These are phyloP conservation scores for Claviceps monticola DNA, from an alignment of 2,329 filamentous ascomycete species.

Conservation along the genomic window DNA sequence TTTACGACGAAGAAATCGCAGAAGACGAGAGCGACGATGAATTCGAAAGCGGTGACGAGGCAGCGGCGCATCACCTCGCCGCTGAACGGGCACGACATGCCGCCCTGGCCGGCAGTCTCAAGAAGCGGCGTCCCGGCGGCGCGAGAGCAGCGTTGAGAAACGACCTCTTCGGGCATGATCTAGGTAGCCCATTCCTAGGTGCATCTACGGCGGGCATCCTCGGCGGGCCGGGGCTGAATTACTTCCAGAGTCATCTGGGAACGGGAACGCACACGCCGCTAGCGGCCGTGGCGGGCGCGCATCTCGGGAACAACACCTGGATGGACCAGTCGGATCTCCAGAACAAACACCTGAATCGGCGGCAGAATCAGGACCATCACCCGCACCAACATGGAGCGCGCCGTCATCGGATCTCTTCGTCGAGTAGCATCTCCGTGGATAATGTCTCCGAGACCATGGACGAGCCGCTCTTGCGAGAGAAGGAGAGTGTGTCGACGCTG, in stretches of 20 bases:
- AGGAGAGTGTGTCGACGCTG: constrained; percentile 48
- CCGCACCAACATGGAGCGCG: not conserved
- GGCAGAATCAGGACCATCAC: not conserved
- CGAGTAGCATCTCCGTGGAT: constrained; percentile 32
- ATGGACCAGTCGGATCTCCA: constrained; percentile 13
- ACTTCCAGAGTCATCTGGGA: constrained; percentile 67
- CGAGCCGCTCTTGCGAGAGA: constrained; percentile 33
- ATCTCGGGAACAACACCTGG: constrained; percentile 24
- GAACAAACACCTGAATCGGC: not conserved
- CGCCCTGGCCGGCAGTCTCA: not conserved
- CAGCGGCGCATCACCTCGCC: constrained; percentile 19
- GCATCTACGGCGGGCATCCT: constrained; percentile 49
- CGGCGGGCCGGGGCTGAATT: constrained; percentile 64
- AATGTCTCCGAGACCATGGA: constrained; percentile 21
- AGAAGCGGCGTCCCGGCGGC: constrained; percentile 11
- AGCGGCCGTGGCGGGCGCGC: constrained; percentile 62
- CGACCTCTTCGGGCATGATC: constrained; percentile 25
- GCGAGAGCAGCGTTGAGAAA: constrained; percentile 20
- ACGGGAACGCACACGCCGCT: constrained; percentile 68
- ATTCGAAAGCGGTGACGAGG: constrained; percentile 15
- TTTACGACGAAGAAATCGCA: constrained; percentile 72
- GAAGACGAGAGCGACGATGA: constrained; percentile 24
- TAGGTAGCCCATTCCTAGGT: constrained; percentile 43
- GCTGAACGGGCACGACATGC: constrained; percentile 3
- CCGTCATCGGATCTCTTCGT: constrained; percentile 28